Base-by-base conservation (phyloP, 1,284 basidiomycete species). In the Ustilago xerochloae region DNA sequence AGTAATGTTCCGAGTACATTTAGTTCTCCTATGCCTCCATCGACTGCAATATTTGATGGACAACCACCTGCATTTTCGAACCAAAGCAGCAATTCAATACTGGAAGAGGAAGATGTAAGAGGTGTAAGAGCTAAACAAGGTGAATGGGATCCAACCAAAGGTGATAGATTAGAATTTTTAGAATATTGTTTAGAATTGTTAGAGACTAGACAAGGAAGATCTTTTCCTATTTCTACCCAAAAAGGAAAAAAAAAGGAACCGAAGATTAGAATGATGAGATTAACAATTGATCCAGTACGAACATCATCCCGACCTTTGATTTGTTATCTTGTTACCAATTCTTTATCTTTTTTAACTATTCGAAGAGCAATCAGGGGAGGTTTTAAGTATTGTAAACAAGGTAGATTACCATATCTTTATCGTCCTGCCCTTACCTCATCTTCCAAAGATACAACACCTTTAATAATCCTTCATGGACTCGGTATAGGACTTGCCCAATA, bases 261-360 rank as follows among this genome's bases (percentile, higher is more conserved):
- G 26, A 32, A 53, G 6, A 67, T 75, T 6, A 45, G 62, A 32
- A 74, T 75, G 61, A 84, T 84, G 80, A 57, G 82, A 16, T 61
- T 84, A 8, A 82, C 82, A 16, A 70, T 84, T 50, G 83, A 84
- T 41, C 79, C 79, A 10, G 80, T 83, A 20, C 69, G 76, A 16
- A 76, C 76, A 18, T 28, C 52, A 9, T 43, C 48, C 12, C 62
- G 80, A 2, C 81, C 81, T 6, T 51, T 83, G 2, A 22, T 38
- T 1, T 56, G 55, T 39, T 80, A 80, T 32, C 28, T 68, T 0
- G 51, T 63, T 1, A 68, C 66, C 9, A 69, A 70, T 48, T 29
- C 54, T 28, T 61, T 79, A 16, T 75, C 72, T 24, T 33, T 26
- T 12, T 41, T 66, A 22, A 69, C 63, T 8, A 66, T 75, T 28